Evolutionary conservation across 2,329 filamentous ascomycete genomes (phyloP).

Genomic region (Shiraia sp.): DNA sequence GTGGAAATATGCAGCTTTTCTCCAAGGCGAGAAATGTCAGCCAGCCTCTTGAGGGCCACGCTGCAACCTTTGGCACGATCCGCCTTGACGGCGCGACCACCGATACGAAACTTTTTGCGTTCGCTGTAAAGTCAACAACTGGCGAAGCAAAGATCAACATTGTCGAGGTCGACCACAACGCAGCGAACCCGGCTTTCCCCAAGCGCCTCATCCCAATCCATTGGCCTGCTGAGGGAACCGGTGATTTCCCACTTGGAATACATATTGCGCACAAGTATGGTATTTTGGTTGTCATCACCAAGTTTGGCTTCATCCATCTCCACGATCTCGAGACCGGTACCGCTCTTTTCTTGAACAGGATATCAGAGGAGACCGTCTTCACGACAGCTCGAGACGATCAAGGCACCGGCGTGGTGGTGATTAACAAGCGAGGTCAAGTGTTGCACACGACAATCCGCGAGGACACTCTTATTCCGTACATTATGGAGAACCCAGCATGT

Average conservation of each 20-base stretch:
- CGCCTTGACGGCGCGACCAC: slow-evolving; percentile 84
- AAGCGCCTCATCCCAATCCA: slow-evolving; percentile 98
- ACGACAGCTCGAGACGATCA: slow-evolving; percentile 84
- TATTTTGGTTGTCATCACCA: slow-evolving; percentile 95
- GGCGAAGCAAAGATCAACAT: slow-evolving; percentile 91
- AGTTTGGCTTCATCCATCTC: slow-evolving; percentile 98
- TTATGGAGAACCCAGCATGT: slow-evolving; percentile 95
- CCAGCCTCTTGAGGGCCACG: slow-evolving; percentile 96
- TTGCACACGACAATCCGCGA: slow-evolving; percentile 94
- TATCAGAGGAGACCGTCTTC: slow-evolving; percentile 99
- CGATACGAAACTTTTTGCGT: slow-evolving; percentile 95
- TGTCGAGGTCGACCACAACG: slow-evolving; percentile 93
- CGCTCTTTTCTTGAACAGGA: slow-evolving; percentile 99
- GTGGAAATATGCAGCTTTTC: slow-evolving; percentile 96
- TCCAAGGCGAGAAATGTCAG: slow-evolving; percentile 95
- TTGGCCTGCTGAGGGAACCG: slow-evolving; percentile 92
- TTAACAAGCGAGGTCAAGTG: slow-evolving; percentile 97
- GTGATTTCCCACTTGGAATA: slow-evolving; percentile 97
- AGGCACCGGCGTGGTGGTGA: slow-evolving; percentile 85
- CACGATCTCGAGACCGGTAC: slow-evolving; percentile 96
- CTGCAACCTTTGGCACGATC: slow-evolving; percentile 89
- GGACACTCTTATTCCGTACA: slow-evolving; percentile 85
- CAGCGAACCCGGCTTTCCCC: slow-evolving; percentile 83
- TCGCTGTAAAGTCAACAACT: slow-evolving; percentile 85
- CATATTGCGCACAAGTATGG: slow-evolving; percentile 97